phyloP scores from a whole-genome alignment of 1,139 yeast species.

The Lodderomyces parapsilosis region DNA sequence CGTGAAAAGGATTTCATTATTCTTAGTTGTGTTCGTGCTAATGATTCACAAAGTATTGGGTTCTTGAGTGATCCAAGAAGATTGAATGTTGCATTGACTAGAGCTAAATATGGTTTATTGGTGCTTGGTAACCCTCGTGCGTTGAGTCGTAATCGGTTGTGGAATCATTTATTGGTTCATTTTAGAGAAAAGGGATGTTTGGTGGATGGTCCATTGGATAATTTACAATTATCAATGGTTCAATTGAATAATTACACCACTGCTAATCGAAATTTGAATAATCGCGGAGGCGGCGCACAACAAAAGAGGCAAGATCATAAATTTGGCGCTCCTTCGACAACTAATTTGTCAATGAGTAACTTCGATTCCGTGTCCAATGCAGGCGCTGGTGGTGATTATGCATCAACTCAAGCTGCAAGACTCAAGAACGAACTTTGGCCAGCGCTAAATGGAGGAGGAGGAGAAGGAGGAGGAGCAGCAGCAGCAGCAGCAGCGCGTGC shows the following conservation, averaged over 20 bases:
- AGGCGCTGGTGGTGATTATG: conserved; percentile 37
- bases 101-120: conserved; percentile 84
- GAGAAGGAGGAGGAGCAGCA: too few species aligned
- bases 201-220: conserved; percentile 90
- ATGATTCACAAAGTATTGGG: conserved; percentile 80
- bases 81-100: conserved; percentile 86
- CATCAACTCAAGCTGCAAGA: neutral
- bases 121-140: conserved; percentile 85
- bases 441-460: conserved; percentile 23
- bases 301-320: conserved; percentile 3
- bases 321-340: conserved; percentile 14
- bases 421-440: conserved; percentile 34
- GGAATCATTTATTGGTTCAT: conserved; percentile 79
- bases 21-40: conserved; percentile 88
- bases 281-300: conserved; percentile 2
- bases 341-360: conserved; percentile 16
- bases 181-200: conserved; percentile 83
- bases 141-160: conserved; percentile 65
- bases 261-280: conserved; percentile 1
- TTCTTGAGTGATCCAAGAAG: conserved; percentile 88
- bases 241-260: conserved; percentile 37
- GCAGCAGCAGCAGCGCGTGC: too few species aligned
- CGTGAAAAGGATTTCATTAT: conserved; percentile 91
- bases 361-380: conserved; percentile 51
- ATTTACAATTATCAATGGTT: conserved; percentile 69